Conservation (phyloP, 2,329 filamentous ascomycete species). For the Cercospora sp. region DNA sequence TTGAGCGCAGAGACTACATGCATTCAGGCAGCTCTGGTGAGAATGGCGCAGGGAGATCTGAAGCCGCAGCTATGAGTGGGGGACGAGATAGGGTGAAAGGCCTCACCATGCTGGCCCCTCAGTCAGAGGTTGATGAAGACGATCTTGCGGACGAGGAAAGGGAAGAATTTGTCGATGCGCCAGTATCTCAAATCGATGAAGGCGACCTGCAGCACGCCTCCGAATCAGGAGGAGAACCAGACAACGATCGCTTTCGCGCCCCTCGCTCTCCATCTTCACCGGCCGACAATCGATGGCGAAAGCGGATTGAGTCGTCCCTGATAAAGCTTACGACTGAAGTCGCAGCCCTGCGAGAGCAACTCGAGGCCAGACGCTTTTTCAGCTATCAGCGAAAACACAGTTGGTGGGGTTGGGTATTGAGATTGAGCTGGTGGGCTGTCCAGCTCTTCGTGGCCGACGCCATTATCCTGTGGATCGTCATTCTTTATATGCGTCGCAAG, state of each 20-base stretch:
- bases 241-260: constrained; percentile 18
- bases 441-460: constrained; percentile 76
- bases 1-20: constrained; percentile 40
- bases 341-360: constrained; percentile 86
- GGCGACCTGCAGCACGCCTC: constrained; percentile 30
- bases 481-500: constrained; percentile 71
- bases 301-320: constrained; percentile 78
- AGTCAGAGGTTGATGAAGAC: constrained; percentile 65
- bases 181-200: constrained; percentile 48
- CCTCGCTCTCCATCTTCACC: constrained; percentile 17
- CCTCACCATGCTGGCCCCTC: constrained; percentile 70
- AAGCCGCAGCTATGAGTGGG: constrained; percentile 32
- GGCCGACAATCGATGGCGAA: constrained; percentile 66
- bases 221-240: constrained; percentile 20
- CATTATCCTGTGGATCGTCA: constrained; percentile 62
- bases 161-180: constrained; percentile 52
- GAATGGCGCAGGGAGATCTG: constrained; percentile 26
- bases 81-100: constrained; percentile 14
- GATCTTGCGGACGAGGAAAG: constrained; percentile 42
- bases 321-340: constrained; percentile 91
- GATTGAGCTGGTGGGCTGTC: constrained; percentile 66
- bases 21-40: constrained; percentile 31
- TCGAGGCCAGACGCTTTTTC: constrained; percentile 74
- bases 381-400: constrained; percentile 64
- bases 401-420: constrained; percentile 68